Evolutionary conservation across 1,284 basidiomycete species (phyloP).

Genomic region (Cutaneotrichosporon sp.): DNA sequence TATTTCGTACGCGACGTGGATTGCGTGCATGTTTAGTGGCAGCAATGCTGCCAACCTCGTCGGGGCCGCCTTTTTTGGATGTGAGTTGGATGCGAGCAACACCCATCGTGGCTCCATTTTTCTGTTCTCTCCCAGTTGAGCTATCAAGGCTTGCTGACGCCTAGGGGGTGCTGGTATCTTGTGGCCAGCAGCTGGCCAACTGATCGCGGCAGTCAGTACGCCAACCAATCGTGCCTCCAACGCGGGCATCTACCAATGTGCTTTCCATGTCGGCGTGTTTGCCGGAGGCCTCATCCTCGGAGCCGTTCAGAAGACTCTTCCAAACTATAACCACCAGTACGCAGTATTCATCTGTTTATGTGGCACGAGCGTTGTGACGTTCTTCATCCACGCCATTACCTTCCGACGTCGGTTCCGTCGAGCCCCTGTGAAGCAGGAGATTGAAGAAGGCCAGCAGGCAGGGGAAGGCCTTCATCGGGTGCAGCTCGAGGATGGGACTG

Average conservation of each 20-base stretch:
- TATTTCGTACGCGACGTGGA: constrained; percentile 13
- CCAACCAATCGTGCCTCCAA: constrained; percentile 17
- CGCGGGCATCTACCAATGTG: constrained; percentile 19
- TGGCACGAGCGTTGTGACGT: constrained; percentile 6
- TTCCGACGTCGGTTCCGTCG: constrained; percentile 16
- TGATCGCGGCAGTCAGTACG: constrained; percentile 15
- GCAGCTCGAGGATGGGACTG: constrained; percentile 13
- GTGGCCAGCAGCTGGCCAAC: constrained; percentile 15
- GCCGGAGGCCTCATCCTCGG: constrained; percentile 17
- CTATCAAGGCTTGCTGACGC: neutral
- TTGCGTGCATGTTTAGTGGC: constrained; percentile 16
- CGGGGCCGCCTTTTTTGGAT: constrained; percentile 17
- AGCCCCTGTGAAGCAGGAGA: neutral
- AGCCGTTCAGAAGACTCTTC: constrained; percentile 11
- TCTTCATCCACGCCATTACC: constrained; percentile 10
- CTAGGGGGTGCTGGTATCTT: constrained; percentile 12
- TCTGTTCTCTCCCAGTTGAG: neutral
- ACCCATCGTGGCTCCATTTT: no score
- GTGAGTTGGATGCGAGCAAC: neutral
- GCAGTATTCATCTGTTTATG: constrained; percentile 14
- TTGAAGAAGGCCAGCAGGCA: neutral
- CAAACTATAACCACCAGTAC: constrained; percentile 19
- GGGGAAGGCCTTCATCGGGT: constrained; percentile 5
- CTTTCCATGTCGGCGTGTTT: constrained; percentile 16
- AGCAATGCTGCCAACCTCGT: constrained; percentile 17